Evolutionary conservation across 495 filamentous ascomycete species (phyloP).

Genomic region (Penicillium paradoxum): DNA sequence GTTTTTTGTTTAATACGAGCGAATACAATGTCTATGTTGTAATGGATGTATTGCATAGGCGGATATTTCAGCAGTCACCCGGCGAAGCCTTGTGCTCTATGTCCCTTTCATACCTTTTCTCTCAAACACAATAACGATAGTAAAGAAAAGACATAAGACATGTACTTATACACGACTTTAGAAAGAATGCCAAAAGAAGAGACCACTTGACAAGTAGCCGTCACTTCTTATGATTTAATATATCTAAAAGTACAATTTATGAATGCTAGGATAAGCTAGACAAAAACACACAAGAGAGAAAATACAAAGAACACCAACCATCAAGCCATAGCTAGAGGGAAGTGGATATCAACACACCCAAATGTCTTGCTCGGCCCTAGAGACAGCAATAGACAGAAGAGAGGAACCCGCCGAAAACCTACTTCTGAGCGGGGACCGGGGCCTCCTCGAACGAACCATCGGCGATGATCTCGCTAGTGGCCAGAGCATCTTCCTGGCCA

Average conservation of each 20-base stretch:
- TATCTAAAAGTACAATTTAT: conserved; percentile 59
- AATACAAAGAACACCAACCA: conserved; percentile 18
- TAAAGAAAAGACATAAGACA: neutral
- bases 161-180: neutral
- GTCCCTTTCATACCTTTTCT: neutral
- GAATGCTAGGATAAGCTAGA: conserved; percentile 13
- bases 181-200: neutral
- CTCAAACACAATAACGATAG: neutral
- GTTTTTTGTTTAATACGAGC: too few species aligned
- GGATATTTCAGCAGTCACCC: too few species aligned
- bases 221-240: conserved; percentile 21
- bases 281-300: conserved; percentile 14
- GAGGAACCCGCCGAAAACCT: neutral
- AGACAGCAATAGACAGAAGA: conserved; percentile 1
- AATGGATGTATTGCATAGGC: too few species aligned
- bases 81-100: too few species aligned
- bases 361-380: conserved; percentile 6
- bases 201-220: neutral
- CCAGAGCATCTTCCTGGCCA: conserved; percentile 24
- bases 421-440: conserved; percentile 14
- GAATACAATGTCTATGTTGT: too few species aligned
- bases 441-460: conserved; percentile 42
- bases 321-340: conserved; percentile 11
- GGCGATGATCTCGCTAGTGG: conserved; percentile 33
- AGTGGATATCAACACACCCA: conserved; percentile 16